Evolutionary conservation across 1,284 basidiomycete genomes (phyloP).

Genomic region (Sporisorium exsertum): DNA sequence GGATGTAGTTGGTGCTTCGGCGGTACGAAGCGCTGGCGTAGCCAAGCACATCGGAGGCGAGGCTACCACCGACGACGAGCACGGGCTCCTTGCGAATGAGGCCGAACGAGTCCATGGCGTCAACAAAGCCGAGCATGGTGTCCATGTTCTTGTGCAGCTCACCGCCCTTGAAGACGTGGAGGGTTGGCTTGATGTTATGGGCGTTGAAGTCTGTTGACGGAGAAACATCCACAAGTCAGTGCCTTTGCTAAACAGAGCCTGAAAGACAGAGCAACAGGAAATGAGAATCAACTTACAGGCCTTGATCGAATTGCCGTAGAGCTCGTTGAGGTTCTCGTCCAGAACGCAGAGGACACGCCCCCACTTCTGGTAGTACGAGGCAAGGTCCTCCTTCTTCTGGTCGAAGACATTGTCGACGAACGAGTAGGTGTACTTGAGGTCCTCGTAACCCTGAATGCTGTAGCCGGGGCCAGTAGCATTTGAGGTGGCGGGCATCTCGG

Average conservation of each 20-base stretch:
- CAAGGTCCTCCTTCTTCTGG: constrained; percentile 70
- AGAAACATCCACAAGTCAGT: background rate
- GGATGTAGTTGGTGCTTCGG: constrained; percentile 71
- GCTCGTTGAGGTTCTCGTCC: constrained; percentile 69
- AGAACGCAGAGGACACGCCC: constrained; percentile 71
- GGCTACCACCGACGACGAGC: constrained; percentile 71
- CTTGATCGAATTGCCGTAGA: constrained; percentile 66
- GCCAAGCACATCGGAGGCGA: constrained; percentile 69
- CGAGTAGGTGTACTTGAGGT: constrained; percentile 69
- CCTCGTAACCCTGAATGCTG: constrained; percentile 57
- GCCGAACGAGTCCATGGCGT: constrained; percentile 72
- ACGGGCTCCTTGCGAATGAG: constrained; percentile 72
- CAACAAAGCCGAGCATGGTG: constrained; percentile 71
- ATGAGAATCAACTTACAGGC: constrained; percentile 43
- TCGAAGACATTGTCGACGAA: constrained; percentile 71
- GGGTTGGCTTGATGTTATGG: constrained; percentile 70
- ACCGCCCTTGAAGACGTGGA: constrained; percentile 72
- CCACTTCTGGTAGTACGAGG: constrained; percentile 71
- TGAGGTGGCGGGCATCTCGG: constrained; percentile 58
- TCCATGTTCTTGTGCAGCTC: constrained; percentile 72
- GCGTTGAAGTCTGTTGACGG: constrained; percentile 68
- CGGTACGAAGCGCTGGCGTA: constrained; percentile 72
- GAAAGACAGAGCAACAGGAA: background rate
- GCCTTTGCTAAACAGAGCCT: background rate
- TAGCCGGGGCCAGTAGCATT: constrained; percentile 61